phyloP scores from a whole-genome alignment of 176 grass and related monocot species.

The barley (Hordeum vulgare) region DNA sequence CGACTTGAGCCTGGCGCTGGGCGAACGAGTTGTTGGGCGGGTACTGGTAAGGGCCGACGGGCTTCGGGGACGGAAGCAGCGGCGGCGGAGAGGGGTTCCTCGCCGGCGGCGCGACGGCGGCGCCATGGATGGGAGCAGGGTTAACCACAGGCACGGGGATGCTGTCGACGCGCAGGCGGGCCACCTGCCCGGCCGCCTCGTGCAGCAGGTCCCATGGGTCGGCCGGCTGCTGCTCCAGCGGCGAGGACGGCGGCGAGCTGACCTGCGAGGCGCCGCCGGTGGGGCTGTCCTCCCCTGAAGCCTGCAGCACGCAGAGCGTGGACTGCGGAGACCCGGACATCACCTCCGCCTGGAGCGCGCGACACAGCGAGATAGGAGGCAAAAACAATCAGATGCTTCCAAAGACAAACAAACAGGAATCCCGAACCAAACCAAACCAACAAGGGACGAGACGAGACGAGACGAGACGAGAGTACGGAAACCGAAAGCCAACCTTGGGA shows the following conservation, averaged over 20 bases:
- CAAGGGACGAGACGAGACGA: no score
- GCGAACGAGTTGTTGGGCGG: conserved; percentile 8
- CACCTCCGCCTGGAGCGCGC: conserved; percentile 17
- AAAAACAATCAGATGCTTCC: neutral
- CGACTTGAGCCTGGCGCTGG: conserved; percentile 45
- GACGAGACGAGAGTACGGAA: neutral
- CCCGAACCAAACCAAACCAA: neutral
- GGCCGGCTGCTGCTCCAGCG: conserved; percentile 44
- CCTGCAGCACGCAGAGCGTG: conserved; percentile 43
- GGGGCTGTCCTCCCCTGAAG: conserved; percentile 52
- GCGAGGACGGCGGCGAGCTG: conserved; percentile 74
- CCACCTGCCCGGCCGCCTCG: conserved; percentile 72
- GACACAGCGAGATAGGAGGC: neutral
- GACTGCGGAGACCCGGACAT: conserved; percentile 75
- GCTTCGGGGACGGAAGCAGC: neutral
- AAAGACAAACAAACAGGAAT: neutral
- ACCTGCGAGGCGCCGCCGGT: conserved; percentile 58
- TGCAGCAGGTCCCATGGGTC: conserved; percentile 52
- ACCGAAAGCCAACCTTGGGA: conserved; percentile 22
- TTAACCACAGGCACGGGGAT: conserved; percentile 14
- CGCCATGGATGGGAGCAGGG: neutral
- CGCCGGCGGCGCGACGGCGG: neutral
- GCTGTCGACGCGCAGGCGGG: conserved; percentile 21
- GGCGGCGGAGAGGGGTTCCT: conserved; percentile 16
- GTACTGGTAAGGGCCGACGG: neutral